phyloP scores from a whole-genome alignment of 768 basidiomycete species.

The Russula abietina region DNA sequence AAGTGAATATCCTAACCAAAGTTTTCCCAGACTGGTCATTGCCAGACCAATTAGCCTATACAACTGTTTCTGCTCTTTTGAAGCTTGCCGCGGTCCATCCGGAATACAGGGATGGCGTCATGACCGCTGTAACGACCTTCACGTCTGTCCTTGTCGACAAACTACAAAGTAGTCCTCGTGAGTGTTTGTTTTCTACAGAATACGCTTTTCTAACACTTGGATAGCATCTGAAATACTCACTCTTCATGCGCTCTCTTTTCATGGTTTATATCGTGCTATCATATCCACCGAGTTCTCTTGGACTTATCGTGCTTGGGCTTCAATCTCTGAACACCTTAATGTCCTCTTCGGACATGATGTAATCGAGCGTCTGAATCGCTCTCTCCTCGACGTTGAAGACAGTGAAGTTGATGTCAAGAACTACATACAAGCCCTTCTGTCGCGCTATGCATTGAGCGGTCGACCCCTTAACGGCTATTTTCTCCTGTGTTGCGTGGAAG shows the following conservation, averaged over 20 bases:
- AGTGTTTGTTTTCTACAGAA: conserved; percentile 28
- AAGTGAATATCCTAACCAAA: neutral
- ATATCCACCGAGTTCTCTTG: conserved; percentile 73
- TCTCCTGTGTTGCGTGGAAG: conserved; percentile 82
- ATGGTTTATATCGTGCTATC: conserved; percentile 83
- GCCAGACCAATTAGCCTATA: conserved; percentile 77
- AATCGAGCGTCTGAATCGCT: conserved; percentile 67
- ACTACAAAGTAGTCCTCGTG: conserved; percentile 50
- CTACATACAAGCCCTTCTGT: conserved; percentile 63
- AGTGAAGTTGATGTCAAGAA: conserved; percentile 46
- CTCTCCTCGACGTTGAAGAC: conserved; percentile 59
- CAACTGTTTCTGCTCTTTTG: conserved; percentile 71
- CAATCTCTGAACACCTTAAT: conserved; percentile 47
- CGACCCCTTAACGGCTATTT: conserved; percentile 84
- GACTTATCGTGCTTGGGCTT: conserved; percentile 60
- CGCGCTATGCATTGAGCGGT: conserved; percentile 67
- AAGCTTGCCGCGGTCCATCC: conserved; percentile 52
- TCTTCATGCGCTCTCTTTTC: conserved; percentile 73
- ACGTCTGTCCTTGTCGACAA: conserved; percentile 50
- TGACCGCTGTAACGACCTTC: conserved; percentile 57
- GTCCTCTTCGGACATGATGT: conserved; percentile 57
- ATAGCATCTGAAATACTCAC: conserved; percentile 67
- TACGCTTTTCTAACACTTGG: neutral
- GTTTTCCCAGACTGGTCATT: conserved; percentile 68
- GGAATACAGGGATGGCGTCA: conserved; percentile 44